Evolutionary conservation across 2,329 filamentous ascomycete species (phyloP).

Genomic region (Lachnellula hyalina): DNA sequence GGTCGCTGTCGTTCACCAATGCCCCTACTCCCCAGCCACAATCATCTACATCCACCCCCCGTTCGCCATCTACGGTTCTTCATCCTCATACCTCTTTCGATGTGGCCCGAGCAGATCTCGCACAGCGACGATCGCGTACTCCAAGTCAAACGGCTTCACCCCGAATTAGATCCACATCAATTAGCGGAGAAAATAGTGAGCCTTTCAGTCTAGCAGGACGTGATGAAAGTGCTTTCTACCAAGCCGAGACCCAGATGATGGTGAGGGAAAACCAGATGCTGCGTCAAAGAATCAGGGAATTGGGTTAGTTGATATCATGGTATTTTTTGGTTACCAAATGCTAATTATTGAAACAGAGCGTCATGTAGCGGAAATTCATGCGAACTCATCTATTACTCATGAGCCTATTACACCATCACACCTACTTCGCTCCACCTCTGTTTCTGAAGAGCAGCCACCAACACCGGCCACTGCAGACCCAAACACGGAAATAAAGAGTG

Average conservation of each 20-base stretch:
- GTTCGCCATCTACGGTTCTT: slow-evolving; percentile 38
- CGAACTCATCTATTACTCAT: slow-evolving; percentile 27
- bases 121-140: slow-evolving; percentile 50
- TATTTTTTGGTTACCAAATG: neutral
- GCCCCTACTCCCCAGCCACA: slow-evolving; percentile 32
- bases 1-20: slow-evolving; percentile 40
- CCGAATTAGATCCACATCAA: slow-evolving; percentile 38
- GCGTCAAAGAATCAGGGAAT: slow-evolving; percentile 65
- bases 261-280: slow-evolving; percentile 80
- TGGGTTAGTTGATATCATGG: slow-evolving; percentile 46
- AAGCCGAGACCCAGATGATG: slow-evolving; percentile 75
- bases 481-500: neutral
- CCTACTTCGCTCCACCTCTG: slow-evolving; percentile 26
- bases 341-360: slow-evolving; percentile 23
- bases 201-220: slow-evolving; percentile 54
- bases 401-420: slow-evolving; percentile 30
- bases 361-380: slow-evolving; percentile 25
- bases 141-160: slow-evolving; percentile 47
- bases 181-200: slow-evolving; percentile 55
- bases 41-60: slow-evolving; percentile 41
- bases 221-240: slow-evolving; percentile 74
- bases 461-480: neutral
- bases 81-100: slow-evolving; percentile 55
- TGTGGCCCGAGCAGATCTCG: slow-evolving; percentile 48
- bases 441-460: slow-evolving; percentile 22